Percentiles rank a stretch among this genome's conserved stretches.
phyloP scores from a whole-genome alignment of 2,329 filamentous ascomycete species.

The Coleophoma eucalyptorum region DNA sequence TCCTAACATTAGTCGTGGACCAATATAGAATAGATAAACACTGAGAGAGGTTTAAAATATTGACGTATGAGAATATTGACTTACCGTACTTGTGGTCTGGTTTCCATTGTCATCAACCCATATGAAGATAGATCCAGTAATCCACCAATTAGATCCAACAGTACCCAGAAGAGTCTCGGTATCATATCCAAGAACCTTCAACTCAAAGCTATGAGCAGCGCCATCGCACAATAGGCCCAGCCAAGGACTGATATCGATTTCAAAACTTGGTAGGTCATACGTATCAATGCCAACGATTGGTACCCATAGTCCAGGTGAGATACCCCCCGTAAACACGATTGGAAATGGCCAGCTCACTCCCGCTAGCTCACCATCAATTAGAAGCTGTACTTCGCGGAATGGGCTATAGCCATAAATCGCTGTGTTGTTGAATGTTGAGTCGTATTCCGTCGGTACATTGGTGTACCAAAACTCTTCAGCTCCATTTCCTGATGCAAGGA shows the following conservation, averaged over 20 bases:
- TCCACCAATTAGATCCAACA: constrained; percentile 64
- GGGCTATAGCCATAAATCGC: constrained; percentile 60
- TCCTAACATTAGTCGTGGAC: too few relatives aligned
- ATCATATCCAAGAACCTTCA: constrained; percentile 60
- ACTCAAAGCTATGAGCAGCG: constrained; percentile 56
- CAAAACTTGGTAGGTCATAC: constrained; percentile 71
- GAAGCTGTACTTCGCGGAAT: constrained; percentile 71
- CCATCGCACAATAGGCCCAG: constrained; percentile 64
- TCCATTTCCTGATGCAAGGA: constrained; percentile 70
- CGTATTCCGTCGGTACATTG: constrained; percentile 63
- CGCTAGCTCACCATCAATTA: constrained; percentile 65
- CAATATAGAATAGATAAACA: too few relatives aligned
- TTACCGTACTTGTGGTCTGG: constrained; percentile 9
- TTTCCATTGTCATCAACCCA: constrained; percentile 39
- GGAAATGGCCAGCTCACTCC: constrained; percentile 77
- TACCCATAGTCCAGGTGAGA: constrained; percentile 70
- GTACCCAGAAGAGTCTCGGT: constrained; percentile 43
- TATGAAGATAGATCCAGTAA: constrained; percentile 72
- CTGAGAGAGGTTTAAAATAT: background rate
- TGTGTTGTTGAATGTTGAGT: constrained; percentile 51
- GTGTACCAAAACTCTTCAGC: constrained; percentile 83
- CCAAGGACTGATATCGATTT: constrained; percentile 76
- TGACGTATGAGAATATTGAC: background rate
- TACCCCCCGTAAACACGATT: constrained; percentile 73
- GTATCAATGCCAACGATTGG: constrained; percentile 72